Evolutionary conservation across 75 land plant genomes (phyloP).

Genomic region (Larix kaempferi): DNA sequence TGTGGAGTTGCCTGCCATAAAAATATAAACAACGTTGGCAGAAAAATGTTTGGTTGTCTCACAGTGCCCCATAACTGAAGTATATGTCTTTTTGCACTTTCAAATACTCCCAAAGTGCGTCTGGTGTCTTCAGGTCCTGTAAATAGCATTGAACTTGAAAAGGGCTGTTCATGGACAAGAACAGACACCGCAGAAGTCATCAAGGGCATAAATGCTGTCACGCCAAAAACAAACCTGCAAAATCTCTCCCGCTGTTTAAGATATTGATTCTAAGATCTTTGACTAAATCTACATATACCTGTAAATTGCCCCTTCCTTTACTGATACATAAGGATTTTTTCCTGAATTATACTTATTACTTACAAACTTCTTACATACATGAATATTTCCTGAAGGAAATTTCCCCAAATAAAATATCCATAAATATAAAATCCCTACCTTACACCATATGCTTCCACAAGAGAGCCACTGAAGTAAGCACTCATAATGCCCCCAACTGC

Average conservation of each 20-base stretch:
- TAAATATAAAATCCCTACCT: slow-evolving; percentile 40
- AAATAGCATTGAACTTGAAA: slow-evolving; percentile 15
- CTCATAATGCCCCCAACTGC: slow-evolving; percentile 97
- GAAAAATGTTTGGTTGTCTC: slow-evolving; percentile 80
- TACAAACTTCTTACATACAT: not conserved
- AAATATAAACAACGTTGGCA: slow-evolving; percentile 91
- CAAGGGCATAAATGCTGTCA: slow-evolving; percentile 88
- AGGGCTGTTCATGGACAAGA: slow-evolving; percentile 81
- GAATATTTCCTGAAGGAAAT: not conserved
- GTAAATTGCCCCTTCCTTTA: not conserved
- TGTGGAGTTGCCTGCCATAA: slow-evolving; percentile 99
- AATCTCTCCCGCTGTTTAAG: slow-evolving; percentile 1
- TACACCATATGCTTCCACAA: slow-evolving; percentile 93
- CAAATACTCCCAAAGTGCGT: slow-evolving; percentile 26
- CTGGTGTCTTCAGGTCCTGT: slow-evolving; percentile 16
- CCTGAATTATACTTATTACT: not conserved
- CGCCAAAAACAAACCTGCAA: slow-evolving; percentile 94
- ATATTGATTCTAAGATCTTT: slow-evolving; percentile 1
- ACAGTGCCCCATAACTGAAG: slow-evolving; percentile 71
- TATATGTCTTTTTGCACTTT: slow-evolving; percentile 49
- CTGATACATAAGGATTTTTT: not conserved
- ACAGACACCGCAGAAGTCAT: slow-evolving; percentile 92
- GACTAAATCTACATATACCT: not conserved
- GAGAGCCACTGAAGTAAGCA: slow-evolving; percentile 95
- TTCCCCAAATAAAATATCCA: not conserved